These are phyloP conservation scores for Chrysanthemum seticuspe DNA, from an alignment of 129 eudicot species.

Conservation along the genomic window DNA sequence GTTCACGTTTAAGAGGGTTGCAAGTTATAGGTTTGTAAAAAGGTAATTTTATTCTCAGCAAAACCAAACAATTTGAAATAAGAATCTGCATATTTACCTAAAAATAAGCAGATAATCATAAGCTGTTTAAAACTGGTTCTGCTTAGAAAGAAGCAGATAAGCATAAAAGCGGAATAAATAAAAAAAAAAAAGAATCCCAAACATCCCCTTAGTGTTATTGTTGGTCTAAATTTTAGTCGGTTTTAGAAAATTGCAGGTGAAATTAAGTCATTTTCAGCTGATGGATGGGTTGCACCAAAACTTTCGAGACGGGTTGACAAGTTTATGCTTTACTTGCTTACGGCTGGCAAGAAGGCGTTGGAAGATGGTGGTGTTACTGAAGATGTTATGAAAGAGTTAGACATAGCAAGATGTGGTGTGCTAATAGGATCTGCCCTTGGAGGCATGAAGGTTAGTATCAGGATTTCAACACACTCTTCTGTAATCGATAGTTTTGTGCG, in stretches of 20 bases:
- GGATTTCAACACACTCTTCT: neutral
- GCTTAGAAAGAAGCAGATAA: too few relatives aligned
- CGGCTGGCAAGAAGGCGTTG: slow-evolving; percentile 46
- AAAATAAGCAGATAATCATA: too few relatives aligned
- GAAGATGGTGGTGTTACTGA: slow-evolving; percentile 48
- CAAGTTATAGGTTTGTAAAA: too few relatives aligned
- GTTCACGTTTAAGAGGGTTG: too few relatives aligned
- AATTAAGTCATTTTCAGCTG: slow-evolving; percentile 39
- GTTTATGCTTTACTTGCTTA: slow-evolving; percentile 42
- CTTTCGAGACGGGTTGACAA: slow-evolving; percentile 43
- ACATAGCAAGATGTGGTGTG: slow-evolving; percentile 42
- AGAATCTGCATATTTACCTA: too few relatives aligned
- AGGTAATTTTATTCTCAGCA: too few relatives aligned
- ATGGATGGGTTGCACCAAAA: slow-evolving; percentile 50
- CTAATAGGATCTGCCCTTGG: slow-evolving; percentile 48
- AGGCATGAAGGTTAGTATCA: slow-evolving; percentile 34
- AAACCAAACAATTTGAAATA: too few relatives aligned
- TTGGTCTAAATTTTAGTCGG: slow-evolving; percentile 1
- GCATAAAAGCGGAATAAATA: too few relatives aligned
- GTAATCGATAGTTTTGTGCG: neutral
- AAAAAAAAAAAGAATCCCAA: too few relatives aligned
- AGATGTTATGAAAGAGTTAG: slow-evolving; percentile 38
- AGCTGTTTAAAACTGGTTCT: too few relatives aligned
- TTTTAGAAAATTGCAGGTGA: slow-evolving; percentile 40
- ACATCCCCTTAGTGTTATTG: neutral